phyloP scores from a whole-genome alignment of 2,329 filamentous ascomycete genomes.

The Aspergillus novoparasiticus region DNA sequence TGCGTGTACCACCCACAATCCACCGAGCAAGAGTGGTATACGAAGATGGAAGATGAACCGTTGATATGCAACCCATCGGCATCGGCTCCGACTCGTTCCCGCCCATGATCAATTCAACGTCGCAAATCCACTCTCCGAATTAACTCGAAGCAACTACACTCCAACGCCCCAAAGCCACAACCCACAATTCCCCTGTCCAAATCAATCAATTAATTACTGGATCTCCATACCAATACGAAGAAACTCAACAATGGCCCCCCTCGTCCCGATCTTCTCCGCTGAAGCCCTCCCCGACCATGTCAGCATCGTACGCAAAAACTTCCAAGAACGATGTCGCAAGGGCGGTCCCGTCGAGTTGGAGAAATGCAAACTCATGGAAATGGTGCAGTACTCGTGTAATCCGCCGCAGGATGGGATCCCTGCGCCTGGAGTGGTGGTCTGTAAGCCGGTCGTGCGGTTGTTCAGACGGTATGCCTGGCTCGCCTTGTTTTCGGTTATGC shows the following conservation, averaged over 20 bases:
- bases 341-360: conserved; percentile 52
- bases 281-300: conserved; percentile 54
- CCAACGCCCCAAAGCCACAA: background rate
- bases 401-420: conserved; percentile 48
- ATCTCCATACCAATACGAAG: background rate
- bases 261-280: conserved; percentile 56
- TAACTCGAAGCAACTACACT: background rate
- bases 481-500: background rate
- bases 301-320: conserved; percentile 48
- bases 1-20: background rate
- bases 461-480: conserved; percentile 57
- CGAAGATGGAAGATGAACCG: too few species aligned
- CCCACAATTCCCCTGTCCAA: background rate
- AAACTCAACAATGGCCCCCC: conserved; percentile 55
- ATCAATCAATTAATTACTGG: background rate
- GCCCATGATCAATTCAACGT: background rate
- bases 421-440: conserved; percentile 50
- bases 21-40: background rate
- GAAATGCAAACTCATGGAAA: conserved; percentile 59
- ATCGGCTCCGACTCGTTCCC: background rate
- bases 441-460: conserved; percentile 60
- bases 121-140: background rate
- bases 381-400: conserved; percentile 66
- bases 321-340: conserved; percentile 56
- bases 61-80: background rate